Conservation (phyloP, 2,329 filamentous ascomycete genomes). For the Claviceps paspali region DNA sequence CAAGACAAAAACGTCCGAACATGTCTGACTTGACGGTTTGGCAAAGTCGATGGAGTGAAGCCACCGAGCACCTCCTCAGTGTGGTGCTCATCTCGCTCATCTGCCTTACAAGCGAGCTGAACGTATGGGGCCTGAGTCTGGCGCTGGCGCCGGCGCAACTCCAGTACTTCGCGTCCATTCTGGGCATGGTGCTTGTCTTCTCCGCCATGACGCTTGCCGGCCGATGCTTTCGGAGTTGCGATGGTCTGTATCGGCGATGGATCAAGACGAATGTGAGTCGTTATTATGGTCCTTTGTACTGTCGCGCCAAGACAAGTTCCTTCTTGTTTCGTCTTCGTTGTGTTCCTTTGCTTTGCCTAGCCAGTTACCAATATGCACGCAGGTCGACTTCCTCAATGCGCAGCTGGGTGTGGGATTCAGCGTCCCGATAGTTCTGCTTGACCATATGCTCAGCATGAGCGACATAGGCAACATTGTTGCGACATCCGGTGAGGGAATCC, state of each 20-base stretch:
- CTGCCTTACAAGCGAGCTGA: slow-evolving; percentile 26
- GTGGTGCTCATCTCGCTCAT: slow-evolving; percentile 21
- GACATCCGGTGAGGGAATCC: slow-evolving; percentile 25
- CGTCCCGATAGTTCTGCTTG: slow-evolving; percentile 32
- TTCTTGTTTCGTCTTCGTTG: not conserved
- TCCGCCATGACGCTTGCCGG: slow-evolving; percentile 16
- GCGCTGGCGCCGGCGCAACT: slow-evolving; percentile 17
- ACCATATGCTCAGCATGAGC: slow-evolving; percentile 16
- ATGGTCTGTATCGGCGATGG: slow-evolving; percentile 15
- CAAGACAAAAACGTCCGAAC: not conserved
- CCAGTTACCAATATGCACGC: not conserved
- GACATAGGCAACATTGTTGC: slow-evolving; percentile 27
- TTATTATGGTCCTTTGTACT: too few relatives aligned
- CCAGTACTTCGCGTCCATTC: slow-evolving; percentile 32
- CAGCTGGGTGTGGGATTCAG: slow-evolving; percentile 37
- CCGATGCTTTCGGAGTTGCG: slow-evolving; percentile 7
- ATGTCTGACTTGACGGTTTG: slow-evolving; percentile 6
- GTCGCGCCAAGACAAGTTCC: too few relatives aligned
- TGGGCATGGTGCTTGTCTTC: slow-evolving; percentile 30
- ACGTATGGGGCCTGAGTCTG: slow-evolving; percentile 28
- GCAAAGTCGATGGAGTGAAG: slow-evolving; percentile 6
- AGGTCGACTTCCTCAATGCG: slow-evolving; percentile 35
- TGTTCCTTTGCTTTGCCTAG: not conserved
- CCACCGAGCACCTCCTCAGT: slow-evolving; percentile 5
- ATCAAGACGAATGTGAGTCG: slow-evolving; percentile 20